Evolutionary conservation across 495 filamentous ascomycete genomes (phyloP), one percentile per base, ranked within the genome.

Genomic region (Patellaria atrata): DNA sequence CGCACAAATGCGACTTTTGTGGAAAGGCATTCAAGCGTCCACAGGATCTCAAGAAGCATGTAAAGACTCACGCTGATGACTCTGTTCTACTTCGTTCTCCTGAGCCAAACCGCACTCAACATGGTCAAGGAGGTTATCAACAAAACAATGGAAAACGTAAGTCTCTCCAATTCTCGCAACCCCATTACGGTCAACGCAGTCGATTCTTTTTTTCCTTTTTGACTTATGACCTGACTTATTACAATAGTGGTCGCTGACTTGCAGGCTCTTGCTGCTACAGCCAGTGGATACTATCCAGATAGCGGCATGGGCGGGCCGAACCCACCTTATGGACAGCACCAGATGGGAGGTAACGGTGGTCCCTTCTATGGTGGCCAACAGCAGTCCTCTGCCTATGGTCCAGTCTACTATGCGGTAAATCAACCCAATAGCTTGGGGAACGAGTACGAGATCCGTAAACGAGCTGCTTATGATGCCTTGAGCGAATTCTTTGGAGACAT

Each of bases 51-150:
- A 96, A 96, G 72, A 99, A 99, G 64, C 91, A 99, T 58, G 86
- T 96, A 56, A 96, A 96, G 72, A 97, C 91, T n/a, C 89, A 99
- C 58, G 89, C 89, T 39, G 89, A 99, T 54, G 89, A 99, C 59
- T 91, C 85, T 26, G 83, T 92, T 31, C 67, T 92, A 37, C 68
- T 82, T 42, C 73, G 80, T 32, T 80, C 78, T 14, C 81, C 81
- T 17, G 76, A 81, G 54, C 72, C 77, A 34, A 71, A 70, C 19
- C 61, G 60, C 43, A 49, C 39, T 14, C 41, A 39, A 47, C 43
- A 49, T 74, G 61, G 76, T 71, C 21, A 27, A 47, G 62, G 64
- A 7, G 61, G 53, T 27, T 75, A 75, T 52, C 60, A 65, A 41
- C 45, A 55, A 11, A 55, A 59, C 28, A 48, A 52, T 29, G 61